Conservation (phyloP, 768 basidiomycete genomes). For the Tylopilus intermedius region DNA sequence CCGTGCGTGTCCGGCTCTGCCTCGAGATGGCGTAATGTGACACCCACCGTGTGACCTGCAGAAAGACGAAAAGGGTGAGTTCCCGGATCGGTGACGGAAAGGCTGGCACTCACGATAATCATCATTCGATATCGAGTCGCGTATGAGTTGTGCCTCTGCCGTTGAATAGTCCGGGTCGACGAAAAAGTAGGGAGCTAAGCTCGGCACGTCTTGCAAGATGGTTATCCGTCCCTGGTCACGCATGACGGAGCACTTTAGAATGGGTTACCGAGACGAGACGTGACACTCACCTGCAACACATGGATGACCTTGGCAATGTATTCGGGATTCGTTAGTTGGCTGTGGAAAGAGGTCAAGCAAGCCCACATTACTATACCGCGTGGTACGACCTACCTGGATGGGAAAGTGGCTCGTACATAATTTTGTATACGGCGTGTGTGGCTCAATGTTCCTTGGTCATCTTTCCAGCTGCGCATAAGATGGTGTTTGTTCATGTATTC, state of each 20-base stretch:
- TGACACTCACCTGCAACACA: conserved; percentile 47
- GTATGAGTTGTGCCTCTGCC: conserved; percentile 53
- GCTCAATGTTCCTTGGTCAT: conserved; percentile 44
- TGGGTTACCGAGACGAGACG: not conserved
- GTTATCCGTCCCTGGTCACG: conserved; percentile 57
- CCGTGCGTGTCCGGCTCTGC: not conserved
- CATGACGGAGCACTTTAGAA: not conserved
- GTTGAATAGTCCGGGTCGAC: conserved; percentile 55
- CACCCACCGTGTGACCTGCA: conserved; percentile 9
- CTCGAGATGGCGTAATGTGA: conserved; percentile 3
- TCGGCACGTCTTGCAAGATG: conserved; percentile 67
- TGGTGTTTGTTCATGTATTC: conserved; percentile 88
- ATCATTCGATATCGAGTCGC: conserved; percentile 35
- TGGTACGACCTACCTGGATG: conserved; percentile 42
- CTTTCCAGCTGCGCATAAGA: conserved; percentile 52
- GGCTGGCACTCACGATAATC: conserved; percentile 40
- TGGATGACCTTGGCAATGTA: conserved; percentile 63
- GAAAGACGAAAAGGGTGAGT: not conserved
- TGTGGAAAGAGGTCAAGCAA: conserved; percentile 15
- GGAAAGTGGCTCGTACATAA: conserved; percentile 52
- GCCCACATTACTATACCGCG: not conserved
- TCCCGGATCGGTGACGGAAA: too few species aligned
- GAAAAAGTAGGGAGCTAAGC: conserved; percentile 74
- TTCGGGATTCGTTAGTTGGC: conserved; percentile 46
- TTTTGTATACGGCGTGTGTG: conserved; percentile 53